Evolutionary conservation across 805 yeast genomes (phyloP).

Genomic region (Monosporozyma aerobia): DNA sequence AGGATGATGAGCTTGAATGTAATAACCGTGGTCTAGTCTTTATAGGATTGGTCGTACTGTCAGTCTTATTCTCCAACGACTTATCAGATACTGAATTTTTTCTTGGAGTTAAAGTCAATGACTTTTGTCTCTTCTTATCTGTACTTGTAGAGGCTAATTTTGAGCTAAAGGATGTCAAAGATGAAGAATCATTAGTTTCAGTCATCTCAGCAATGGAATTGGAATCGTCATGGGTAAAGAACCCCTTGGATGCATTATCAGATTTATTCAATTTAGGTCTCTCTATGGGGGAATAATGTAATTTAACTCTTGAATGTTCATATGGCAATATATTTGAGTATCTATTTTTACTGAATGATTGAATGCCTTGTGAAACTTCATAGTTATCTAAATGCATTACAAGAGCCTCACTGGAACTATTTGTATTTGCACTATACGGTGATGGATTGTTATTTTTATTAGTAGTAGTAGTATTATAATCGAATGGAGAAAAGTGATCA

Average conservation of each 20-base stretch:
- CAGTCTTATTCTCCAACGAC: not conserved
- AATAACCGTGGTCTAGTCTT: not conserved
- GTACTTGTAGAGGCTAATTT: not conserved
- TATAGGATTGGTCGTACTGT: not conserved
- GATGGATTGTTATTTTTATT: not conserved
- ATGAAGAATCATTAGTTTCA: not conserved
- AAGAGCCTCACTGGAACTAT: constrained; percentile 12
- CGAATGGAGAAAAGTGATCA: constrained; percentile 2
- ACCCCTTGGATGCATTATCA: not conserved
- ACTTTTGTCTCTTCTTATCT: not conserved
- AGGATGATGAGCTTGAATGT: not conserved
- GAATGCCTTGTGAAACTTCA: constrained; percentile 60
- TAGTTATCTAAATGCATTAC: constrained; percentile 26
- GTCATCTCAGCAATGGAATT: not conserved
- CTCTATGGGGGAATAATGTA: constrained; percentile 27
- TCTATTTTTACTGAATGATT: constrained; percentile 68
- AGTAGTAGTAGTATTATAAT: not conserved
- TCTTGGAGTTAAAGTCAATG: not conserved
- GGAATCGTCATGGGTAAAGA: not conserved
- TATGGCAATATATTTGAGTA: constrained; percentile 81
- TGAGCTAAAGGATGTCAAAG: not conserved
- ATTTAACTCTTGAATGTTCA: constrained; percentile 70
- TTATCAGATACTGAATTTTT: not conserved
- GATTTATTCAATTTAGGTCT: not conserved
- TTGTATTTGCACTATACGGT: not conserved